Evolutionary conservation across 2,329 filamentous ascomycete species (phyloP).

Genomic region (Ceratocystis ficicola): DNA sequence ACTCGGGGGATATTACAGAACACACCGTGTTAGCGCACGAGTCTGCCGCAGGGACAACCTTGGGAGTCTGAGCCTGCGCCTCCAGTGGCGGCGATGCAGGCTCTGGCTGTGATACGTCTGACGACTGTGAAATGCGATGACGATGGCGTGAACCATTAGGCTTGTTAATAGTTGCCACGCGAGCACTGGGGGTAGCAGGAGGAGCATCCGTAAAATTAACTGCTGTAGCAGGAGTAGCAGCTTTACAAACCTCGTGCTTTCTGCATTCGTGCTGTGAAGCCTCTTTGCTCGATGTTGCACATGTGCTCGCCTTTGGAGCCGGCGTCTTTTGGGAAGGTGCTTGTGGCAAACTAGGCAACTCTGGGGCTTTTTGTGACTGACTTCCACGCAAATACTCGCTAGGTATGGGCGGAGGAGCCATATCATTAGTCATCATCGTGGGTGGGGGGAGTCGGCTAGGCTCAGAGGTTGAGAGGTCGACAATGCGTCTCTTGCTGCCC

Average conservation of each 20-base stretch:
- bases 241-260: background rate
- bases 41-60: conserved; percentile 18
- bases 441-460: conserved; percentile 18
- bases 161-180: background rate
- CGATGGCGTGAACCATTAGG: background rate
- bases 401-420: conserved; percentile 19
- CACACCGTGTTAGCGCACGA: conserved; percentile 2
- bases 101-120: conserved; percentile 20
- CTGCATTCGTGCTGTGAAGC: background rate
- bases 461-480: conserved; percentile 49
- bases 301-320: background rate
- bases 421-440: conserved; percentile 17
- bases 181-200: background rate
- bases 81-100: conserved; percentile 18
- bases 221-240: background rate
- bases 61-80: conserved; percentile 16
- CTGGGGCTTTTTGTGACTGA: background rate
- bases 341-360: conserved; percentile 8
- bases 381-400: conserved; percentile 1
- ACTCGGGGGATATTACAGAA: conserved; percentile 13
- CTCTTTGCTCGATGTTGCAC: background rate
- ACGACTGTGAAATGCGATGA: conserved; percentile 22
- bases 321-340: background rate
- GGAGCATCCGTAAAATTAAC: conserved; percentile 13
- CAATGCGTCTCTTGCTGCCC: conserved; percentile 46